Evolutionary conservation across 495 filamentous ascomycete genomes (phyloP).

Genomic region (Aspergillus homomorphus): DNA sequence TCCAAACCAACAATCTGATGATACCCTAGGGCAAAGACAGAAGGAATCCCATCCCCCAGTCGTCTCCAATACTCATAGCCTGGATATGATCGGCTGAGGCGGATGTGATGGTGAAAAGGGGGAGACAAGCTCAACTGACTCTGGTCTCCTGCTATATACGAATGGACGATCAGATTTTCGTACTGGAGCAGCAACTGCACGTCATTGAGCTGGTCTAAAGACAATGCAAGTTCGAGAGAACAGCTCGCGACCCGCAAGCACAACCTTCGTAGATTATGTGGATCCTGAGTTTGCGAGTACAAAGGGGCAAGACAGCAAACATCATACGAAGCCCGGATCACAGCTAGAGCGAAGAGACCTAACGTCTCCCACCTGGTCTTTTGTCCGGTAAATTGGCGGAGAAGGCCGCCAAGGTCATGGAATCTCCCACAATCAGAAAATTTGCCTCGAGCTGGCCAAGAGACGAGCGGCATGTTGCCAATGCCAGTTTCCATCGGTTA

Average conservation of each 20-base stretch:
- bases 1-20: slow-evolving; percentile 38
- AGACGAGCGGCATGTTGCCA: slow-evolving; percentile 30
- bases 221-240: slow-evolving; percentile 37
- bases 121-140: slow-evolving; percentile 23
- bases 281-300: slow-evolving; percentile 28
- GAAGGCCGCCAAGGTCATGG: slow-evolving; percentile 26
- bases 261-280: slow-evolving; percentile 28
- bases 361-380: slow-evolving; percentile 43
- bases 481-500: slow-evolving; percentile 17
- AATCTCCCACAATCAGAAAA: slow-evolving; percentile 23
- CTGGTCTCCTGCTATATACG: slow-evolving; percentile 44
- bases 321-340: slow-evolving; percentile 37
- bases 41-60: slow-evolving; percentile 41
- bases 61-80: slow-evolving; percentile 45
- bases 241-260: slow-evolving; percentile 31
- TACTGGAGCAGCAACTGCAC: slow-evolving; percentile 44
- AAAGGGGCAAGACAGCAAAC: slow-evolving; percentile 31
- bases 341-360: slow-evolving; percentile 38
- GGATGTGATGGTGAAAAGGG: no score
- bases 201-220: slow-evolving; percentile 44
- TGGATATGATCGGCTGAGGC: slow-evolving; percentile 6
- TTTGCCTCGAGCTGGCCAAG: slow-evolving; percentile 33
- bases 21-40: slow-evolving; percentile 43
- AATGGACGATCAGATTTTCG: slow-evolving; percentile 46
- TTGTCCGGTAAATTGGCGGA: slow-evolving; percentile 32